These are phyloP conservation scores for Clavaria fumosa DNA, from an alignment of 768 basidiomycete genomes.

Conservation along the genomic window DNA sequence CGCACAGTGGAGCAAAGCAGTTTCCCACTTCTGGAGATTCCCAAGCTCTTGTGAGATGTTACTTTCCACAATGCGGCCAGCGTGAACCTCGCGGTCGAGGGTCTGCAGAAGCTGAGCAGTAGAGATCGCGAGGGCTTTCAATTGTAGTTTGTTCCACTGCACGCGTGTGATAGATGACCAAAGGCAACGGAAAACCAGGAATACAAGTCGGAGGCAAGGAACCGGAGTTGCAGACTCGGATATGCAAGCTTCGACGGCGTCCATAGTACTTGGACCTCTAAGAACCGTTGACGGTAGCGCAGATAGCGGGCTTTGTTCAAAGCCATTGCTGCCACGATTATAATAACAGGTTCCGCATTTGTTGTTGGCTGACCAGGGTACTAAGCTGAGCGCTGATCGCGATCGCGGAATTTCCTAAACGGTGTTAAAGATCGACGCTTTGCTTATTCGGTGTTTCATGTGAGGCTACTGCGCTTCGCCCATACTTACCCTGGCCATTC, in stretches of 20 bases:
- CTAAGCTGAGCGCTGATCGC: no score
- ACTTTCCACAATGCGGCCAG: neutral
- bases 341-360: no score
- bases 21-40: conserved; percentile 1
- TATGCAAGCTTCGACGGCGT: conserved; percentile 1
- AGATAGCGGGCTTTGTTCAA: no score
- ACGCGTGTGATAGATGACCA: neutral
- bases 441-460: no score
- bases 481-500: no score
- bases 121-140: conserved; percentile 2
- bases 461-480: no score
- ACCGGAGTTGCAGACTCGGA: neutral
- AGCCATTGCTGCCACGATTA: no score
- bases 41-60: neutral
- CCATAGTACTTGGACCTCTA: conserved; percentile 1
- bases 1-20: neutral
- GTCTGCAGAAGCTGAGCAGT: neutral
- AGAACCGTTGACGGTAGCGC: no score
- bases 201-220: neutral
- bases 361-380: no score
- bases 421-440: no score
- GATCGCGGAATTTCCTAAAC: no score
- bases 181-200: neutral
- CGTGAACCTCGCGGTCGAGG: conserved; percentile 1
- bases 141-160: conserved; percentile 2